Evolutionary conservation across 225 moss, liverwort and hornwort species (phyloP).

Genomic region (Sphagnum contortum): DNA sequence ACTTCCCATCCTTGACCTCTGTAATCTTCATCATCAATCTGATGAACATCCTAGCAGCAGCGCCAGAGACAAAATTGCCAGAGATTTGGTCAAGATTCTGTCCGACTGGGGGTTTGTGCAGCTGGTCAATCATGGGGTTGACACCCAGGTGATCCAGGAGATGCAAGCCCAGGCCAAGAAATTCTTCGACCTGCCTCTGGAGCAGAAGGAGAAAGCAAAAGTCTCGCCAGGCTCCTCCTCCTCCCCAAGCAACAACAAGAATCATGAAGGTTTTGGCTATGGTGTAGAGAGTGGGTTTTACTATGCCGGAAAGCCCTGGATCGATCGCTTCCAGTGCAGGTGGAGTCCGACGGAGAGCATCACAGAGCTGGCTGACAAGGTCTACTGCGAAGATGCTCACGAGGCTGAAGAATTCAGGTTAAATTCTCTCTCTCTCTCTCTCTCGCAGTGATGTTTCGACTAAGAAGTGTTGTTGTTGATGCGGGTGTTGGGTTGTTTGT

Average conservation of each 20-base stretch:
- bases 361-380: constrained; percentile 43
- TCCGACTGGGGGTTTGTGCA: constrained; percentile 79
- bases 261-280: constrained; percentile 72
- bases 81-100: constrained; percentile 15
- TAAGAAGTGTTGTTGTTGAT: no score
- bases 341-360: constrained; percentile 48
- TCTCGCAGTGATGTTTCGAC: no score
- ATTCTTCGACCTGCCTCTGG: constrained; percentile 71
- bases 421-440: no score
- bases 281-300: constrained; percentile 56
- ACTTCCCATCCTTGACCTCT: constrained; percentile 31
- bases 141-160: constrained; percentile 15
- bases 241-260: constrained; percentile 20
- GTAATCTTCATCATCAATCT: constrained; percentile 1
- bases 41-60: neutral
- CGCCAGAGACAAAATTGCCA: constrained; percentile 7
- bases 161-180: constrained; percentile 39
- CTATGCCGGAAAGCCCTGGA: constrained; percentile 52
- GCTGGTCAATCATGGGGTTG: constrained; percentile 61
- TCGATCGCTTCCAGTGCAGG: constrained; percentile 50
- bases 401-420: constrained; percentile 42
- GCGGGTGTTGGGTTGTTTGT: no score
- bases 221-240: no score
- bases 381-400: constrained; percentile 12
- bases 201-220: constrained; percentile 53